Percentiles rank a stretch among this genome's conserved stretches.
Conservation (phyloP, 1,284 basidiomycete genomes). For the Puccinia hordei region DNA sequence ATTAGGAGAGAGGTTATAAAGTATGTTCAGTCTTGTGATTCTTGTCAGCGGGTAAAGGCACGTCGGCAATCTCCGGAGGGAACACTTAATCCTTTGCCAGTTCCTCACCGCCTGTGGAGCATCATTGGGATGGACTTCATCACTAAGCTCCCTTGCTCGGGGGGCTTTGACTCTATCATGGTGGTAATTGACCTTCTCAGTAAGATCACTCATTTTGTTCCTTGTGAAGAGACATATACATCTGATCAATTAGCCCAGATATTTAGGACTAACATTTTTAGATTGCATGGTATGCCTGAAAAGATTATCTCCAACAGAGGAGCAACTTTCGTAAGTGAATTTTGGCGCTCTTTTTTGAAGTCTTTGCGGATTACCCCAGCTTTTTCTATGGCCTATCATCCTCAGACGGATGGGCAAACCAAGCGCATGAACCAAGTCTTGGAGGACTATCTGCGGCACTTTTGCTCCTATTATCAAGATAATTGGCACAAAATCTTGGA, state of each 20-base stretch:
- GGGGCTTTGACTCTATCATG: no score
- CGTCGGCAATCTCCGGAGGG: constrained; percentile 59
- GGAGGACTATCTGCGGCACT: constrained; percentile 52
- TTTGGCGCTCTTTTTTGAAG: not conserved
- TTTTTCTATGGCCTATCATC: constrained; percentile 4
- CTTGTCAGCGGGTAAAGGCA: constrained; percentile 54
- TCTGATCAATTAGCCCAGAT: not conserved
- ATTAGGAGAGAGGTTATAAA: not conserved
- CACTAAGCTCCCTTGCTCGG: no score
- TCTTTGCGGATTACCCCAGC: not conserved
- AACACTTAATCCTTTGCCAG: not conserved
- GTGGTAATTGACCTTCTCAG: no score
- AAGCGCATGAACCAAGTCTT: no score
- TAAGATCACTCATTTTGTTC: no score
- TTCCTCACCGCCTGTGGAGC: no score
- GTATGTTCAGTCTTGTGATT: constrained; percentile 55
- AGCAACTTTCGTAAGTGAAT: not conserved
- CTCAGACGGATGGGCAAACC: no score
- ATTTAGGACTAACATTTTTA: not conserved
- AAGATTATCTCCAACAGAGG: constrained; percentile 2
- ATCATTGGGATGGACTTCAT: not conserved
- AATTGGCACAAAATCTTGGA: constrained; percentile 55
- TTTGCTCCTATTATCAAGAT: constrained; percentile 50
- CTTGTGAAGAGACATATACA: not conserved
- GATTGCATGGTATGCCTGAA: constrained; percentile 2